A percentile compares a stretch with the other conserved stretches of the same genome.
Conservation (phyloP, 192 early-diverging fungal species). For the Blastocladiella britannica region DNA sequence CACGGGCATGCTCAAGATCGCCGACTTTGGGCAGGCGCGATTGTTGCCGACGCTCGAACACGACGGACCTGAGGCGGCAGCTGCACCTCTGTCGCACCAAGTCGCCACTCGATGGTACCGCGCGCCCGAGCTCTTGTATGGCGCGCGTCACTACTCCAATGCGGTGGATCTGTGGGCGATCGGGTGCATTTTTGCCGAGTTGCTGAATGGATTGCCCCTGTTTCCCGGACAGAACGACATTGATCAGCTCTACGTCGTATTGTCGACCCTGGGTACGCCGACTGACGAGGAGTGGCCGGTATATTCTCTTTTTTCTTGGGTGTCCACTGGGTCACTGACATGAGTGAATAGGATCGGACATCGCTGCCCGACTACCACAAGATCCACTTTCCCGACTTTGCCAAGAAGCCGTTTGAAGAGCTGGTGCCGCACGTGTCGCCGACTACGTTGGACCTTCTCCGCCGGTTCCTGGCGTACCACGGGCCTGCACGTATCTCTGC, state of each 20-base stretch:
- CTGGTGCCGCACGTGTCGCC: constrained; percentile 26
- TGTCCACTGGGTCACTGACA: not conserved
- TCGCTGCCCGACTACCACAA: constrained; percentile 36
- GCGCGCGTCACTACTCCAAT: constrained; percentile 31
- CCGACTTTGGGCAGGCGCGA: constrained; percentile 56
- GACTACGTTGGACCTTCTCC: constrained; percentile 21
- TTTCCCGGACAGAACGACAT: constrained; percentile 42
- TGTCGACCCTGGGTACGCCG: constrained; percentile 24
- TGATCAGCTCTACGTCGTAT: constrained; percentile 33
- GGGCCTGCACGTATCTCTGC: constrained; percentile 21
- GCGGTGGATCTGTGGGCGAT: constrained; percentile 42
- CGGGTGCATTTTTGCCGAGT: constrained; percentile 43
- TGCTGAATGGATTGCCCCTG: constrained; percentile 32
- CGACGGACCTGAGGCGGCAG: no score
- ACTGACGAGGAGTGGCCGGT: constrained; percentile 28
- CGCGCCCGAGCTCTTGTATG: constrained; percentile 37
- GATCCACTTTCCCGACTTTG: constrained; percentile 27
- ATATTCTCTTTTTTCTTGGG: no score
- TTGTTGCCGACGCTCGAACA: no score
- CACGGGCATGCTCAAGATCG: constrained; percentile 33
- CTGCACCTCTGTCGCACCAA: not conserved
- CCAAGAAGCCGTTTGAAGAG: constrained; percentile 10
- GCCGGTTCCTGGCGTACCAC: constrained; percentile 27
- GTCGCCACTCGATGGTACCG: constrained; percentile 25
- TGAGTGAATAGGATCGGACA: constrained; percentile 17